Conservation (phyloP, 257 asterid species). For the Echites panduratus region DNA sequence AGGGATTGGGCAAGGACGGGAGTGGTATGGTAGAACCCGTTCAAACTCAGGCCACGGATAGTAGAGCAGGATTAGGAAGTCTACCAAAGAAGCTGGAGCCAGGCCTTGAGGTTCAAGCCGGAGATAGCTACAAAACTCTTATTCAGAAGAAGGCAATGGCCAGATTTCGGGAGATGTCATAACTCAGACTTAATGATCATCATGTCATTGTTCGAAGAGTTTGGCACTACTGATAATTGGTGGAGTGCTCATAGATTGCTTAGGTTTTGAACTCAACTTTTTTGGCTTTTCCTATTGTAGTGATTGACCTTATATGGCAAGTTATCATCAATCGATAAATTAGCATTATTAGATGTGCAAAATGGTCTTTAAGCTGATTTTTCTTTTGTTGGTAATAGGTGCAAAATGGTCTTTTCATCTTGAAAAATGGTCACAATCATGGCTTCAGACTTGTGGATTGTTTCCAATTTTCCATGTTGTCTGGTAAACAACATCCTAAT, state of each 20-base stretch:
- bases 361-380: background rate
- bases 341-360: background rate
- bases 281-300: background rate
- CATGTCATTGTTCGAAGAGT: background rate
- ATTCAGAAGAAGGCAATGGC: slow-evolving; percentile 98
- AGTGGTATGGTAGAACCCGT: slow-evolving; percentile 98
- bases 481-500: too few relatives aligned
- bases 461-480: too few relatives aligned
- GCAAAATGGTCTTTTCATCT: background rate
- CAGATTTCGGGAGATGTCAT: slow-evolving; percentile 91
- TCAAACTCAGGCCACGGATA: slow-evolving; percentile 65
- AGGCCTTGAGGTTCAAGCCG: slow-evolving; percentile 83
- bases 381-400: too few relatives aligned
- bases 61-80: slow-evolving; percentile 83
- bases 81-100: slow-evolving; percentile 86
- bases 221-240: background rate
- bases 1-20: slow-evolving; percentile 97
- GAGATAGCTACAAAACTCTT: slow-evolving; percentile 93
- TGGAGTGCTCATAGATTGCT: background rate
- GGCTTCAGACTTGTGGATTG: too few relatives aligned
- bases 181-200: background rate
- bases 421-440: too few relatives aligned
- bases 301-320: background rate
- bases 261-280: background rate
- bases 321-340: background rate